Evolutionary conservation across 441 rosid genomes (phyloP).

Genomic region (Gossypium gossypioides): DNA sequence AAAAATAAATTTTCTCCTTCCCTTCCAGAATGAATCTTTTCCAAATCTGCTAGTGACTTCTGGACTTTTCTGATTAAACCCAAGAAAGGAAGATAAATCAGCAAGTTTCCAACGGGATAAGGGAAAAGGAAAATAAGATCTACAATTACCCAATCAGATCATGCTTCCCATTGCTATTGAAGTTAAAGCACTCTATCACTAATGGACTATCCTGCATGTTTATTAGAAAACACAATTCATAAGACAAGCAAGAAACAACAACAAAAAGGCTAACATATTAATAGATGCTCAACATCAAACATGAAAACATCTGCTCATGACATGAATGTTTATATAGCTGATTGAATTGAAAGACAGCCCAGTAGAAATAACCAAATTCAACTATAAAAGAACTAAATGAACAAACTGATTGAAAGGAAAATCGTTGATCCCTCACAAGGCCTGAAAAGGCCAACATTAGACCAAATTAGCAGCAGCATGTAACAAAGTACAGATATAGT

Average conservation of each 20-base stretch:
- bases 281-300: background rate
- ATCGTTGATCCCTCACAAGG: background rate
- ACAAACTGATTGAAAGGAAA: background rate
- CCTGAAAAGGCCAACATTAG: background rate
- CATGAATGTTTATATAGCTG: background rate
- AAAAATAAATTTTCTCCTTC: conserved; percentile 43
- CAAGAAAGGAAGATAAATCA: background rate
- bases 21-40: conserved; percentile 45
- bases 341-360: too few relatives aligned
- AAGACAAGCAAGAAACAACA: conserved; percentile 1
- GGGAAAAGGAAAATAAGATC: conserved; percentile 5
- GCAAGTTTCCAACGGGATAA: conserved; percentile 15
- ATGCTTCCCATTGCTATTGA: conserved; percentile 76
- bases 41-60: conserved; percentile 69
- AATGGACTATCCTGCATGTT: conserved; percentile 68
- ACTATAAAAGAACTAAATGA: background rate
- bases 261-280: background rate
- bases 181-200: conserved; percentile 78
- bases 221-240: conserved; percentile 16
- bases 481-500: background rate
- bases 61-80: conserved; percentile 46
- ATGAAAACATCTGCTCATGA: background rate
- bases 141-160: conserved; percentile 66
- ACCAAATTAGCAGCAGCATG: background rate
- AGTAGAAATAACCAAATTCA: background rate